Percentiles rank a stretch among this genome's conserved stretches.
phyloP scores from a whole-genome alignment of 179 eudicot species.

The Amaranthus tricolor region DNA sequence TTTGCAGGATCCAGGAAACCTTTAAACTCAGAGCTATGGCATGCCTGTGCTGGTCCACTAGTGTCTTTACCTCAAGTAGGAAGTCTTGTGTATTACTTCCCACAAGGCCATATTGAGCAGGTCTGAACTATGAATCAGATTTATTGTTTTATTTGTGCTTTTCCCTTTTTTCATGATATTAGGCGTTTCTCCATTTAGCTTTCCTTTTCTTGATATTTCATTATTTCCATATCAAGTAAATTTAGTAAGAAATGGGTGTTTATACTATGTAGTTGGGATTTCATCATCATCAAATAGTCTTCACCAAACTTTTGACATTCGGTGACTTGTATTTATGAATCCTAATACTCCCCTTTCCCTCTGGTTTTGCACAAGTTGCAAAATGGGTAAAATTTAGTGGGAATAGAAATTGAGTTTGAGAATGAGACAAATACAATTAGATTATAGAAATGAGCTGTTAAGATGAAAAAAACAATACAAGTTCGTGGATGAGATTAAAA shows the following conservation, averaged over 20 bases:
- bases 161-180: background rate
- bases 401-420: too few relatives aligned
- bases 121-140: slow-evolving; percentile 44
- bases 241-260: background rate
- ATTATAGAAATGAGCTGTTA: too few relatives aligned
- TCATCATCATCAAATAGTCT: background rate
- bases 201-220: background rate
- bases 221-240: slow-evolving; percentile 6
- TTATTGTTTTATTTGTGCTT: background rate
- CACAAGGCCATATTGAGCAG: slow-evolving; percentile 99
- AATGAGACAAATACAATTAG: too few relatives aligned
- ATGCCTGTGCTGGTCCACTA: slow-evolving; percentile 98
- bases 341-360: background rate
- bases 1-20: slow-evolving; percentile 51
- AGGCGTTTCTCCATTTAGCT: background rate
- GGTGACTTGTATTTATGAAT: background rate
- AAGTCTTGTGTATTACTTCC: slow-evolving; percentile 92
- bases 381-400: too few relatives aligned
- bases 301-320: slow-evolving; percentile 5
- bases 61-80: slow-evolving; percentile 87
- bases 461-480: too few relatives aligned
- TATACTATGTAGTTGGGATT: slow-evolving; percentile 8
- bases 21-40: slow-evolving; percentile 90
- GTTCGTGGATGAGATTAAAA: too few relatives aligned
- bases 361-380: too few relatives aligned